phyloP scores from a whole-genome alignment of 331 rosid genomes.

The Quercus tomentella region DNA sequence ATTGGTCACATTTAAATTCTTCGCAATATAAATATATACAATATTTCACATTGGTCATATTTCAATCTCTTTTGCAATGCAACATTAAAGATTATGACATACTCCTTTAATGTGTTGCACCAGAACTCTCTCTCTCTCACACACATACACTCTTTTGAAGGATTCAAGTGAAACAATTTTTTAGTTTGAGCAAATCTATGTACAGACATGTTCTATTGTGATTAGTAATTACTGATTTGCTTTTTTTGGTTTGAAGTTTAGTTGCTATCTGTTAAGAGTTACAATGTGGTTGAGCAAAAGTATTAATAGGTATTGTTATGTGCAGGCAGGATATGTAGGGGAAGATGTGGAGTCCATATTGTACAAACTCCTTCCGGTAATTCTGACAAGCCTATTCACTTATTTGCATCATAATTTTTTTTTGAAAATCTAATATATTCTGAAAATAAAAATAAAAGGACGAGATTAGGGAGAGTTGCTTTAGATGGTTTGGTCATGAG shows the following conservation, averaged over 20 bases:
- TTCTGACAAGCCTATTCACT: not conserved
- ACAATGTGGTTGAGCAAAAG: not conserved
- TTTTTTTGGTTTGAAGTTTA: not conserved
- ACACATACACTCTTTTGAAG: too few relatives aligned
- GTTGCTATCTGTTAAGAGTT: not conserved
- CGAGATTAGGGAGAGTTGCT: too few relatives aligned
- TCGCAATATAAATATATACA: too few relatives aligned
- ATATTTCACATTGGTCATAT: not conserved
- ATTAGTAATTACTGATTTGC: not conserved
- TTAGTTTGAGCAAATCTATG: not conserved
- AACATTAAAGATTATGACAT: too few relatives aligned
- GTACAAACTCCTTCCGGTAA: slow-evolving; percentile 87
- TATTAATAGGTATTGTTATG: slow-evolving; percentile 4
- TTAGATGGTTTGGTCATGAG: too few relatives aligned
- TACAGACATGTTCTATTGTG: not conserved
- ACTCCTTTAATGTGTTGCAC: too few relatives aligned
- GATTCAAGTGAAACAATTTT: too few relatives aligned
- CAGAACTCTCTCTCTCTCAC: too few relatives aligned
- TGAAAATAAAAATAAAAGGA: not conserved
- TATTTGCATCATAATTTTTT: not conserved
- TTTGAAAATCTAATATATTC: not conserved
- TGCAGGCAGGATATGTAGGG: slow-evolving; percentile 99
- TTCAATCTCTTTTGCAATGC: too few relatives aligned
- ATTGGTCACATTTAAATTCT: not conserved
- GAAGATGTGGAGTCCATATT: slow-evolving; percentile 97